A percentile compares a stretch with the other conserved stretches of the same genome.
These are phyloP conservation scores for Populus alba DNA, from an alignment of 345 rosid species.

Conservation along the genomic window DNA sequence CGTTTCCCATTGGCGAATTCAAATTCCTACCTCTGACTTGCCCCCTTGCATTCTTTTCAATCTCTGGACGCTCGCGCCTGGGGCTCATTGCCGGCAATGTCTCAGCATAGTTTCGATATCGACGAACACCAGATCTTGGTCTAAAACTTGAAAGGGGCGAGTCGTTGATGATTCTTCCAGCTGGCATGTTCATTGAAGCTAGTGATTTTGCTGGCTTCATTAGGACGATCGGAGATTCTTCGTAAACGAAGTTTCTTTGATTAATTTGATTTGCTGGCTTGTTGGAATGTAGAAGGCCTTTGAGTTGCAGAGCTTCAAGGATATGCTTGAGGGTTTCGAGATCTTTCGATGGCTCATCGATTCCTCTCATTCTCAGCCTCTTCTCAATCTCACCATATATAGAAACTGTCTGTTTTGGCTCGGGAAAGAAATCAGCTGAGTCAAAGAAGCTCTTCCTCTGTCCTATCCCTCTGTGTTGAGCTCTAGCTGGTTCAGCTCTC, in stretches of 20 bases:
- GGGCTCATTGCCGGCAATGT: conserved; percentile 39
- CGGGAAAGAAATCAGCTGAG: conserved; percentile 85
- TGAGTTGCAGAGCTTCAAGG: conserved; percentile 82
- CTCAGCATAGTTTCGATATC: conserved; percentile 30
- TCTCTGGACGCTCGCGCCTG: conserved; percentile 39
- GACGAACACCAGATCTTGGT: conserved; percentile 33
- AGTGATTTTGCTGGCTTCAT: conserved; percentile 43
- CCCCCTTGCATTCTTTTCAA: conserved; percentile 31
- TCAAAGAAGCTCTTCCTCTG: conserved; percentile 60
- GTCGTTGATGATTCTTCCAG: conserved; percentile 30
- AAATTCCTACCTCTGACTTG: conserved; percentile 43
- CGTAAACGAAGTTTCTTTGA: conserved; percentile 47
- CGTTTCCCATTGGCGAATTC: conserved; percentile 39
- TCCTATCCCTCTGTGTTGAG: conserved; percentile 34
- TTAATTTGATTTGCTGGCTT: conserved; percentile 27
- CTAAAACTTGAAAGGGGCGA: conserved; percentile 39
- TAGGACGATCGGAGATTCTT: conserved; percentile 54
- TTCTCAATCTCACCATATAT: conserved; percentile 62
- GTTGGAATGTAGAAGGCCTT: conserved; percentile 79
- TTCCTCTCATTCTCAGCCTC: conserved; percentile 59
- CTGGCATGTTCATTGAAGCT: conserved; percentile 15
- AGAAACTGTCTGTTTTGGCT: conserved; percentile 46
- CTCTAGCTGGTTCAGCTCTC: conserved; percentile 47
- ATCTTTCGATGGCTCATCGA: conserved; percentile 74
- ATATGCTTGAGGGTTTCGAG: conserved; percentile 83